Evolutionary conservation across 257 asterid species (phyloP).

Genomic region (Cynanchum wilfordii): DNA sequence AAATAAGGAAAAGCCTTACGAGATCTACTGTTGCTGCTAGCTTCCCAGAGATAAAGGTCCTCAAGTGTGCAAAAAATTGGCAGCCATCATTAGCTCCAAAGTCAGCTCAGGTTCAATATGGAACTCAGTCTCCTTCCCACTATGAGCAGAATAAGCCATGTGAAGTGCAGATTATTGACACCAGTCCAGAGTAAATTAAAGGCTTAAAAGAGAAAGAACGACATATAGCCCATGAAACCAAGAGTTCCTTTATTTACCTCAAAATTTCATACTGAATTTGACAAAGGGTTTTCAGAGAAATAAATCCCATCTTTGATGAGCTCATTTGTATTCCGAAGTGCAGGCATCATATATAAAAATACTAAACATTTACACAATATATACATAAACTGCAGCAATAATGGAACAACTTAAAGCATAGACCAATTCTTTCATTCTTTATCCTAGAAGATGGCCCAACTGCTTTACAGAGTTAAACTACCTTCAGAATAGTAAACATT

Average conservation of each 20-base stretch:
- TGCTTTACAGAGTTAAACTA: background rate
- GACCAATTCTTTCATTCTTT: background rate
- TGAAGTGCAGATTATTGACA: constrained; percentile 9
- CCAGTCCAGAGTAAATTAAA: background rate
- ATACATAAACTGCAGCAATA: background rate
- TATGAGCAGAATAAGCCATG: constrained; percentile 24
- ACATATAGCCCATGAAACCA: background rate
- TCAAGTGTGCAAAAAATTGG: constrained; percentile 80
- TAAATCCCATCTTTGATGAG: background rate
- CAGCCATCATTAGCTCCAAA: constrained; percentile 93
- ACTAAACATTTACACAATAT: background rate
- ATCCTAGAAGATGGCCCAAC: background rate
- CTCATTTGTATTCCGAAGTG: background rate
- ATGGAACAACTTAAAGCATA: background rate
- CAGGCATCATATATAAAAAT: background rate
- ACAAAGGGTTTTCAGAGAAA: background rate
- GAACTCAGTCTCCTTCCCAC: constrained; percentile 90
- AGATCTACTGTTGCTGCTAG: constrained; percentile 10
- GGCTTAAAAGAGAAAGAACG: constrained; percentile 2
- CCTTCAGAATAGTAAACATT: background rate
- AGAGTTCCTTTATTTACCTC: background rate
- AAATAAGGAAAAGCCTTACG: constrained; percentile 22
- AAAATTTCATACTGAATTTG: background rate
- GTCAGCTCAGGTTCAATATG: constrained; percentile 88
- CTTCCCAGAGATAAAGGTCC: constrained; percentile 20